A percentile compares a stretch with the other conserved stretches of the same genome.
Conservation (phyloP, 108 stramenopile genomes). For the Skeletonema marinoi region DNA sequence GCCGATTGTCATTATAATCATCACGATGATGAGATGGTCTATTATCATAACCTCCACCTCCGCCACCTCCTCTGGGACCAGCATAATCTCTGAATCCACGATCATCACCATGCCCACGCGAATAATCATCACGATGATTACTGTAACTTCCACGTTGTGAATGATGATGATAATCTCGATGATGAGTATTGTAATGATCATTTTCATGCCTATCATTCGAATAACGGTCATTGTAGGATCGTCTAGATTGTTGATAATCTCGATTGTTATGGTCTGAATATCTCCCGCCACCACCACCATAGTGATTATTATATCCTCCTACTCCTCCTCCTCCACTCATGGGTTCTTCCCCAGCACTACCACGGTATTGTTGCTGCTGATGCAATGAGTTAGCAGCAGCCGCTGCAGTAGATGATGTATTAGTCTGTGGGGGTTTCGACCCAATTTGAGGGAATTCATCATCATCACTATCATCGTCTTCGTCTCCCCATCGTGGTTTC, state of each 20-base stretch:
- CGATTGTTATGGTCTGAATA: background rate
- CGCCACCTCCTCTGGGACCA: background rate
- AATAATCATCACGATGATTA: background rate
- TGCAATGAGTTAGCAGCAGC: background rate
- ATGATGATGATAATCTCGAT: background rate
- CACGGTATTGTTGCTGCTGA: constrained; percentile 3
- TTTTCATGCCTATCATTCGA: background rate
- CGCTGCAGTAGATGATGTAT: background rate
- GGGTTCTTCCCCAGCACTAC: background rate
- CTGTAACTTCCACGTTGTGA: background rate
- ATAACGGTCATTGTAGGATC: background rate
- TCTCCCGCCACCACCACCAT: background rate
- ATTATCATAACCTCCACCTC: background rate
- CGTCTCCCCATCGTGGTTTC: background rate
- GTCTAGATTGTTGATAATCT: background rate
- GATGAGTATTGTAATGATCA: background rate
- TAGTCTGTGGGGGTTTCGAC: background rate
- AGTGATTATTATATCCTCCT: background rate
- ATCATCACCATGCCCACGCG: background rate
- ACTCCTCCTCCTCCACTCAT: background rate
- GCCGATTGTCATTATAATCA: constrained; percentile 1
- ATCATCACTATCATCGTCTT: background rate
- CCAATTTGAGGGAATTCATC: constrained; percentile 1
- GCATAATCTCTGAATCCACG: background rate
- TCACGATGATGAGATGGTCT: background rate